phyloP scores from a whole-genome alignment of 495 filamentous ascomycete genomes.

The Parathielavia appendiculata region DNA sequence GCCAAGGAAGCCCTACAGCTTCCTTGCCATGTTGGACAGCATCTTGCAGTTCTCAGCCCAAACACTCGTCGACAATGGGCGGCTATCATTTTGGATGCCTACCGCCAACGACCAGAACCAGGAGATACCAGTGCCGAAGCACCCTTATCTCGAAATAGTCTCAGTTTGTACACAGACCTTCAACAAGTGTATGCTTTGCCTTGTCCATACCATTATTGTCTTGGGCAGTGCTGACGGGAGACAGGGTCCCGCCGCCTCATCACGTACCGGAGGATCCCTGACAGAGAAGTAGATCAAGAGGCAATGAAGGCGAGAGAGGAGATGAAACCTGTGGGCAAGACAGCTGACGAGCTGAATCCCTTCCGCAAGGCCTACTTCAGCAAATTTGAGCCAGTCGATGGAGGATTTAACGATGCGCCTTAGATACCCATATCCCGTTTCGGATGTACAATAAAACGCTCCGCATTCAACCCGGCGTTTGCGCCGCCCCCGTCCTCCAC shows the following conservation, averaged over 20 bases:
- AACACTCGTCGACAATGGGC: slow-evolving; percentile 74
- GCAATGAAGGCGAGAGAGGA: slow-evolving; percentile 36
- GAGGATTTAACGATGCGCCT: slow-evolving; percentile 12
- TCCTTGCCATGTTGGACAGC: slow-evolving; percentile 81
- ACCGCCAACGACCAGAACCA: slow-evolving; percentile 72
- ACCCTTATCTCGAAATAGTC: slow-evolving; percentile 71
- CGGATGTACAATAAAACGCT: slow-evolving; percentile 27
- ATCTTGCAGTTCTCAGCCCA: slow-evolving; percentile 75
- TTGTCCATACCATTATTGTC: background rate
- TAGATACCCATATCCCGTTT: slow-evolving; percentile 25
- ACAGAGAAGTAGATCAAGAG: slow-evolving; percentile 47
- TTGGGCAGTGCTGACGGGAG: background rate
- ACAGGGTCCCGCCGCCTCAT: slow-evolving; percentile 80
- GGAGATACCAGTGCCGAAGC: slow-evolving; percentile 69
- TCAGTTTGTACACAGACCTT: slow-evolving; percentile 80
- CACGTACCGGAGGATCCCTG: slow-evolving; percentile 70
- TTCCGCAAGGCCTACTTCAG: slow-evolving; percentile 67
- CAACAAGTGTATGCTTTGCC: slow-evolving; percentile 64
- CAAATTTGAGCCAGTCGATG: slow-evolving; percentile 23
- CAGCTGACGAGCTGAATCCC: slow-evolving; percentile 72
- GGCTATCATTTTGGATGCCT: slow-evolving; percentile 96
- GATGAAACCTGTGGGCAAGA: slow-evolving; percentile 34
- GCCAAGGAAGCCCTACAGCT: slow-evolving; percentile 87
- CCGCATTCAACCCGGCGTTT: background rate
- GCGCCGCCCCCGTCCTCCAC: background rate